Evolutionary conservation across 805 yeast species (phyloP).

Genomic region (Limtongozyma cylindracea): DNA sequence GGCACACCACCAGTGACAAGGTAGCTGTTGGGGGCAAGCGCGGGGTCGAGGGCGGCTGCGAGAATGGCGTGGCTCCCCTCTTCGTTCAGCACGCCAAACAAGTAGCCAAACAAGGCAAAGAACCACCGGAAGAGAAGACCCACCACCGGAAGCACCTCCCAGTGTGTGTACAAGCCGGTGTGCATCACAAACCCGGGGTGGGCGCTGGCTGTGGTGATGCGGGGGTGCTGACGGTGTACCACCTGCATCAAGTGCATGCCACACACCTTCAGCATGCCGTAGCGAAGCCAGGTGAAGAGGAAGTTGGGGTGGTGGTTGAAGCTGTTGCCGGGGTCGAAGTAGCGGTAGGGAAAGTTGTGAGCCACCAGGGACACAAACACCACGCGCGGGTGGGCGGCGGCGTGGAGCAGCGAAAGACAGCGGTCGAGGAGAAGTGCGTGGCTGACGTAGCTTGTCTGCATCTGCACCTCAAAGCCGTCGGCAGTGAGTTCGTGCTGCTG

Average conservation of each 20-base stretch:
- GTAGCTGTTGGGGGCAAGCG: no score
- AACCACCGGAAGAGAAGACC: conserved; percentile 51
- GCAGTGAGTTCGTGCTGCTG: conserved; percentile 38
- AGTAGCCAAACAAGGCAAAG: conserved; percentile 40
- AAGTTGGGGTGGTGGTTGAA: conserved; percentile 39
- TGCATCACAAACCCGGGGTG: conserved; percentile 81
- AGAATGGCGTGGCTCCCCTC: conserved; percentile 46
- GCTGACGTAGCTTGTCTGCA: conserved; percentile 56
- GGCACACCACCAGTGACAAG: no score
- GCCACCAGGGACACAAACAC: conserved; percentile 42
- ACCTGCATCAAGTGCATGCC: conserved; percentile 50
- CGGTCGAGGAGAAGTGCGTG: conserved; percentile 47
- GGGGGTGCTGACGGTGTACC: conserved; percentile 40
- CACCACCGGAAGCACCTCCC: conserved; percentile 57
- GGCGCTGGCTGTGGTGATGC: conserved; percentile 33
- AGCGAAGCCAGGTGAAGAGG: conserved; percentile 54
- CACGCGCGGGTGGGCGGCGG: conserved; percentile 28
- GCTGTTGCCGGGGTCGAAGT: conserved; percentile 18
- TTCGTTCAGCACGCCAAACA: conserved; percentile 50
- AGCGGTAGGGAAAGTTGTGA: conserved; percentile 24
- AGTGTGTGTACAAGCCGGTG: conserved; percentile 48
- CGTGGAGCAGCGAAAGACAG: conserved; percentile 21
- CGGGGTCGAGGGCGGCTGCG: conserved; percentile 30
- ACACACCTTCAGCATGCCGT: conserved; percentile 53
- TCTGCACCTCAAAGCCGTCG: conserved; percentile 55